phyloP scores from a whole-genome alignment of 2,329 filamentous ascomycete species.

The Juglanconis oblonga region DNA sequence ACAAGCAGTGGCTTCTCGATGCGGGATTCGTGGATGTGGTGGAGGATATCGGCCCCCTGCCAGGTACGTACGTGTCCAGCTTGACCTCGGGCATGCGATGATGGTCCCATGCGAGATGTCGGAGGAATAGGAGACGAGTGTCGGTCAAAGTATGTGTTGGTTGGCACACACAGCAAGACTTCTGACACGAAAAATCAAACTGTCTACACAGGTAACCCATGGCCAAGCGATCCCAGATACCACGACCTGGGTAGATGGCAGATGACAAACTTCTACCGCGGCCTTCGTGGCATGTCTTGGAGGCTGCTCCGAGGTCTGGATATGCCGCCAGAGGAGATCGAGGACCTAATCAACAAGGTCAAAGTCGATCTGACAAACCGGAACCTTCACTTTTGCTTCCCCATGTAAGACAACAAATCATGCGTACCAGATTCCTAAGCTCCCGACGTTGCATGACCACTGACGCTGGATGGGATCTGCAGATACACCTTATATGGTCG shows the following conservation, averaged over 20 bases:
- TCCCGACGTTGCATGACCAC: neutral
- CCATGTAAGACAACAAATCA: constrained; percentile 16
- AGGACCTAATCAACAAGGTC: constrained; percentile 23
- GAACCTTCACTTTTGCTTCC: constrained; percentile 23
- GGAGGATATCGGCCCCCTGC: constrained; percentile 22
- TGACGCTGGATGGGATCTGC: neutral
- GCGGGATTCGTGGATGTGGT: constrained; percentile 29
- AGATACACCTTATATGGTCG: constrained; percentile 23
- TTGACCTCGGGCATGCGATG: too few relatives aligned
- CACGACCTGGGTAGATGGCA: constrained; percentile 28
- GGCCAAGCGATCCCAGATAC: constrained; percentile 26
- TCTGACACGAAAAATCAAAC: neutral
- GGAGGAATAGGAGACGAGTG: neutral
- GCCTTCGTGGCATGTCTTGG: constrained; percentile 27
- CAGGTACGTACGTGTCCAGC: neutral
- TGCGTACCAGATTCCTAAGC: neutral
- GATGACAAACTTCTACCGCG: constrained; percentile 27
- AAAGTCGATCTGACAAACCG: constrained; percentile 21
- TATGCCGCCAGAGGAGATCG: constrained; percentile 25
- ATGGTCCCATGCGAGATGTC: neutral
- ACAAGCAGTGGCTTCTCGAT: constrained; percentile 26
- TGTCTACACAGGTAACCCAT: constrained; percentile 27
- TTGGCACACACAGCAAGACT: neutral
- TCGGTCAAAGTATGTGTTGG: neutral
- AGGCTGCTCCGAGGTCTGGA: constrained; percentile 26